Base-by-base conservation (phyloP, 129 eudicot genomes). In the Centrapalus pauciflorus region DNA sequence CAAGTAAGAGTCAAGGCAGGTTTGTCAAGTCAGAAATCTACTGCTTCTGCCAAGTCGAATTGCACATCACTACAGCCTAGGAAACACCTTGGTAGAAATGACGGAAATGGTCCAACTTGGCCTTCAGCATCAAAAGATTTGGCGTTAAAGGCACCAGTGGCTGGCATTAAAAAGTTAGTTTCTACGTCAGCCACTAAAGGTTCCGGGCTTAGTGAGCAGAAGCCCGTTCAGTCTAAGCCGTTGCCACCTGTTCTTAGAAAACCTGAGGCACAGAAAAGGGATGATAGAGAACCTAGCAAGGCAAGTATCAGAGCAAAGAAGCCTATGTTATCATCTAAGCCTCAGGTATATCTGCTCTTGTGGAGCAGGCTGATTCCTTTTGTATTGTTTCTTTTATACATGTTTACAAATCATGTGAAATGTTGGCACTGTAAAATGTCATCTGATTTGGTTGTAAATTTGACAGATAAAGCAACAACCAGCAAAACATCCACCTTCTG, bases 51-150 rank as follows among this genome's bases (percentile, higher is more conserved):
- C 72, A 84, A 62, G 66, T 76, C 74, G 52, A 33, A 19, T 52
- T 29, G 23, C 32, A 20, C 67, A 16, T 71, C 90, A 33, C 19
- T 62, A 55, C 87, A 84, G 46, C 43, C 79, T n/a, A 74, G 87
- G 61, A 83, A 66, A 72, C 86, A 85, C 64, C 64, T 62, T 20
- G 83, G 80, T 57, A 81, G 71, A 72, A 83, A 64, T 70, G 87
- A 66, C 45, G 94, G 88, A 23, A 85, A 77, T 81, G 90, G 96
- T 60, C 82, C 83, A n/a, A 86, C 84, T 16, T 89, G 88, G 87
- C 92, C 95, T 43, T 32, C 68, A 14, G 76, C 69, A 70, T 73
- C 80, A 4, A 87, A 74, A 64, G 64, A 55, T 3, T 5, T 79
- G 17, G 83, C 96, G 20, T 54, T 84, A 4, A 88, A 76, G 77